phyloP scores from a whole-genome alignment of 2,329 filamentous ascomycete species.

The Leptographium lundbergii region DNA sequence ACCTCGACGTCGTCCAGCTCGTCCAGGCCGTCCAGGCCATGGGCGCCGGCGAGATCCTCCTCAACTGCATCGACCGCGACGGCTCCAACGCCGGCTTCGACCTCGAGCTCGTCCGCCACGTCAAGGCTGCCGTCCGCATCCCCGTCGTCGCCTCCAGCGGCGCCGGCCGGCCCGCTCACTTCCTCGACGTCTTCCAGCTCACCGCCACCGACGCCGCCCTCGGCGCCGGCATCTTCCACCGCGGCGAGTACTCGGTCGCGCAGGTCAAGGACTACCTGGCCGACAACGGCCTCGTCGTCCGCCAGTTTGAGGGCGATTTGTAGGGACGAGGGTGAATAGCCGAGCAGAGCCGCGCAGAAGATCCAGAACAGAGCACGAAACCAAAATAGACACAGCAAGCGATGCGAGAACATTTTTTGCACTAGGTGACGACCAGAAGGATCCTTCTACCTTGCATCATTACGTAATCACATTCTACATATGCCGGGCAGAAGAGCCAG shows the following conservation, averaged over 20 bases:
- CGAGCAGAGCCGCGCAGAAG: too few species aligned
- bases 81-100: slow-evolving; percentile 93
- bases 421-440: too few species aligned
- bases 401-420: too few species aligned
- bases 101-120: slow-evolving; percentile 76
- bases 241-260: slow-evolving; percentile 86
- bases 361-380: too few species aligned
- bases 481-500: too few species aligned
- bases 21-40: slow-evolving; percentile 85
- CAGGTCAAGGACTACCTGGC: slow-evolving; percentile 80
- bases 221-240: slow-evolving; percentile 95
- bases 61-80: slow-evolving; percentile 97
- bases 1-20: slow-evolving; percentile 84
- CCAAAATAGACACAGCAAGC: too few species aligned
- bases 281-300: slow-evolving; percentile 60
- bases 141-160: slow-evolving; percentile 93
- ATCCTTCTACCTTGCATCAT: too few species aligned
- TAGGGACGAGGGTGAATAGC: neutral
- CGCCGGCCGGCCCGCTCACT: slow-evolving; percentile 77
- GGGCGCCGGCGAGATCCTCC: slow-evolving; percentile 84
- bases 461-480: too few species aligned
- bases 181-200: slow-evolving; percentile 76
- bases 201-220: slow-evolving; percentile 85
- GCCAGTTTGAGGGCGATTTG: slow-evolving; percentile 56
- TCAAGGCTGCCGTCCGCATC: slow-evolving; percentile 77